Evolutionary conservation across 805 yeast genomes (phyloP), one percentile per base, ranked within the genome.

Genomic region (Suhomyces pyralidae): DNA sequence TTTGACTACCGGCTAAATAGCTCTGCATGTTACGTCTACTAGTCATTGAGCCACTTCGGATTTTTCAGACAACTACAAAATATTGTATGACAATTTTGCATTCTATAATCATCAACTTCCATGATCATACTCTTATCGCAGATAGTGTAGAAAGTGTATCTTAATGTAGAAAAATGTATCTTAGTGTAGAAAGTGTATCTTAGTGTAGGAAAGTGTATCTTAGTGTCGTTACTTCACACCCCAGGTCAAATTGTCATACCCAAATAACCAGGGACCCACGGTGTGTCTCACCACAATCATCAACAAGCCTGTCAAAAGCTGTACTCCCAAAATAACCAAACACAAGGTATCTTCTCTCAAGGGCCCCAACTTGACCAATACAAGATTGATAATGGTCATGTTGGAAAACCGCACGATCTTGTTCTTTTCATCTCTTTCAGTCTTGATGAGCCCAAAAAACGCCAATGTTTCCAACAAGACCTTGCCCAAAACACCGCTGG

Each of bases 321-420:
- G 98, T 12, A 84, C 58, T 0, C 60, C 60, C 61, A 94, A 63
- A 14, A 94, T 77, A 4, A 79, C 61, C 20, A 71, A 53, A 57
- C 97, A 88, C 51, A 94, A 73, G 20, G 65, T 72, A 64, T 89
- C 97, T 68, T 94, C 99, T 53, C 92, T 78, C 76, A 88, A 66
- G 4, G 99, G 97, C 0, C 99, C 99, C 43, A 86, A 76, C 88
- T 91, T 84, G 8, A 93, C 96, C 42, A 93, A 71, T 1, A 81
- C 79, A 55, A 94, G 74, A 64, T 93, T 94, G 58, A 94, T 91
- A 47, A 94, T 70, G 2, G 99, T 94, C 81, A 93, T 78, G 65
- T 94, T 94, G 10, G 94, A 84, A 51, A 88, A 82, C 54, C 77
- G 71, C 7, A 68, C 65, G 26, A 78, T 66, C 7, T 61, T 56